A percentile compares a stretch with the other conserved stretches of the same genome.
phyloP scores from a whole-genome alignment of 805 yeast genomes.

The Priceomyces fermenticarens region DNA sequence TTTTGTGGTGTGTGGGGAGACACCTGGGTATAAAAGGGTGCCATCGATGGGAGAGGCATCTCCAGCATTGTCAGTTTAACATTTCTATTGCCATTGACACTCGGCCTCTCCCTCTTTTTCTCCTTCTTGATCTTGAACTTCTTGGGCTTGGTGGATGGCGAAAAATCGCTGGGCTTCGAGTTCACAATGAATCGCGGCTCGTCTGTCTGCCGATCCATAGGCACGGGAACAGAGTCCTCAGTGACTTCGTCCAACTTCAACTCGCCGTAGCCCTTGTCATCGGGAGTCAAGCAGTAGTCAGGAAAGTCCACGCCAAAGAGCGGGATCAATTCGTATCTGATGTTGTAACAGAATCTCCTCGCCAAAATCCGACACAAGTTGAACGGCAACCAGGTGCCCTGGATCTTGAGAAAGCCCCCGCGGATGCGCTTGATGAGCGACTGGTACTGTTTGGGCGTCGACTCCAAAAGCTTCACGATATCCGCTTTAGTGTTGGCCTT shows the following conservation, averaged over 20 bases:
- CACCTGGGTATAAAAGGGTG: no score
- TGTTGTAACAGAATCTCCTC: constrained; percentile 69
- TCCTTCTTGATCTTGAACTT: background rate
- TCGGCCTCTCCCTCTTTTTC: no score
- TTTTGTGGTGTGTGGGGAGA: no score
- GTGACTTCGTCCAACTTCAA: constrained; percentile 40
- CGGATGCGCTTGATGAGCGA: constrained; percentile 68
- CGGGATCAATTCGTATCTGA: constrained; percentile 74
- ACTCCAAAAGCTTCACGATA: constrained; percentile 66
- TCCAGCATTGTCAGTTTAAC: no score
- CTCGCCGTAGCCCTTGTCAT: constrained; percentile 64
- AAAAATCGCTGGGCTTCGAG: background rate
- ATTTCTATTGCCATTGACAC: no score
- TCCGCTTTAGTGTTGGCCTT: constrained; percentile 56
- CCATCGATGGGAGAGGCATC: no score
- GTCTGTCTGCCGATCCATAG: background rate
- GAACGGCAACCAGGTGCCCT: constrained; percentile 90
- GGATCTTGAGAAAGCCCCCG: constrained; percentile 89
- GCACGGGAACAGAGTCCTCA: constrained; percentile 2
- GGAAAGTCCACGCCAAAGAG: constrained; percentile 74
- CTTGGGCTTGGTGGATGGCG: background rate
- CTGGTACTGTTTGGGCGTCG: constrained; percentile 58
- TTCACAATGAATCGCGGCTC: constrained; percentile 3
- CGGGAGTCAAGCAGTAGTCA: constrained; percentile 54
- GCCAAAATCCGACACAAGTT: constrained; percentile 67